phyloP scores from a whole-genome alignment of 1,139 yeast genomes.

The Meyerozyma smithsonii region DNA sequence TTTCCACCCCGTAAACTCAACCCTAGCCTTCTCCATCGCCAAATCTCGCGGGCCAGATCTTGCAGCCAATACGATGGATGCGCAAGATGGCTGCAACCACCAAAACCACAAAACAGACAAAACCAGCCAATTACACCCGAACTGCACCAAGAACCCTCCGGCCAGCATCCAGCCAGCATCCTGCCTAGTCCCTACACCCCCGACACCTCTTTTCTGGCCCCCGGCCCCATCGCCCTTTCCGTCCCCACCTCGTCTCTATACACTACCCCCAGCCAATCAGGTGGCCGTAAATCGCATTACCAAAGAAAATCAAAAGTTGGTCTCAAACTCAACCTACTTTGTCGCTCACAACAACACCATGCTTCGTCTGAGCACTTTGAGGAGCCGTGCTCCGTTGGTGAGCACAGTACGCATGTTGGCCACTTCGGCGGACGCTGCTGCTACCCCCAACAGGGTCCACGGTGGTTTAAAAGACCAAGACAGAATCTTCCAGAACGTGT shows the following conservation, averaged over 20 bases:
- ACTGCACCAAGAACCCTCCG: no score
- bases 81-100: no score
- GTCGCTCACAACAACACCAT: neutral
- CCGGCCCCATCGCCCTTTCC: no score
- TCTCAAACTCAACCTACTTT: neutral
- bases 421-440: slow-evolving; percentile 42
- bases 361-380: neutral
- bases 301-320: neutral
- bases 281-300: slow-evolving; percentile 4
- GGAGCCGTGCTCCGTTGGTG: neutral
- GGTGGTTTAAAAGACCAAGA: slow-evolving; percentile 81
- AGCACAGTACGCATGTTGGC: slow-evolving; percentile 30
- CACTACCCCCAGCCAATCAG: slow-evolving; percentile 2
- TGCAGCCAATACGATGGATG: no score
- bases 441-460: slow-evolving; percentile 54
- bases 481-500: slow-evolving; percentile 80
- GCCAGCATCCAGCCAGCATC: no score
- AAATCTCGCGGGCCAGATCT: no score
- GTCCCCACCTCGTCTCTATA: neutral
- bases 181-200: no score
- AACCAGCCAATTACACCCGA: no score
- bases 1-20: no score
- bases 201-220: no score
- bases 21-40: no score
- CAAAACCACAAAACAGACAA: no score